Evolutionary conservation across 2,329 filamentous ascomycete species (phyloP).

Genomic region (Colletotrichum nymphaeae): DNA sequence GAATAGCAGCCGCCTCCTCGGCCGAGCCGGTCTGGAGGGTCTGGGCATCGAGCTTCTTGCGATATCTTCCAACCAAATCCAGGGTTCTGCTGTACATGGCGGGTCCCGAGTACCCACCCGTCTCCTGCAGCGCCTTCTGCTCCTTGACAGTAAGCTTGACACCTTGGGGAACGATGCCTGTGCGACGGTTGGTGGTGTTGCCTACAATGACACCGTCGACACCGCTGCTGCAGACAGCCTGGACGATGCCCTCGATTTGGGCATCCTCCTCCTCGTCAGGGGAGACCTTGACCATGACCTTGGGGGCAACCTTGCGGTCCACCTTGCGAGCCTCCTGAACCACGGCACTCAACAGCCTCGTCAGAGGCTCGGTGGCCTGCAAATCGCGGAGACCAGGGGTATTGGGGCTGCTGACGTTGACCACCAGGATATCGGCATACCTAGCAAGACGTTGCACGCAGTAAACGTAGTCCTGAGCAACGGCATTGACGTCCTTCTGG

Average conservation of each 20-base stretch:
- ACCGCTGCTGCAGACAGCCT: conserved; percentile 84
- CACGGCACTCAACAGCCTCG: conserved; percentile 82
- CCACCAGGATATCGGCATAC: conserved; percentile 96
- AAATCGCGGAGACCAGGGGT: conserved; percentile 90
- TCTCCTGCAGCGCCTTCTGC: conserved; percentile 75
- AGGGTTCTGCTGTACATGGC: conserved; percentile 87
- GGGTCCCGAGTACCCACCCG: conserved; percentile 91
- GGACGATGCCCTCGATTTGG: conserved; percentile 89
- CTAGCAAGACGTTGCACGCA: conserved; percentile 85
- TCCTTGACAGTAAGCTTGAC: conserved; percentile 75
- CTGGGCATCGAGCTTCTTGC: conserved; percentile 71
- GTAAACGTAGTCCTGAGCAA: conserved; percentile 86
- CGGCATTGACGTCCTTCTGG: conserved; percentile 84
- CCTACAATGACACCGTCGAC: conserved; percentile 97
- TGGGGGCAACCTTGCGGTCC: conserved; percentile 77
- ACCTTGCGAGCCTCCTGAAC: conserved; percentile 80
- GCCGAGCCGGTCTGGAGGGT: conserved; percentile 50
- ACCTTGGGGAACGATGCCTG: conserved; percentile 75
- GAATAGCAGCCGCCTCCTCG: conserved; percentile 42
- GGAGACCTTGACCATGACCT: conserved; percentile 97
- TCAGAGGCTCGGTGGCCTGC: conserved; percentile 86
- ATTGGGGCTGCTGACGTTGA: conserved; percentile 97
- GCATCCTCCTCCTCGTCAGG: conserved; percentile 90
- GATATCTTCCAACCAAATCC: conserved; percentile 82
- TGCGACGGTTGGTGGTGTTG: conserved; percentile 91